A percentile compares a stretch with the other conserved stretches of the same genome.
Conservation (phyloP, 768 basidiomycete genomes). For the Hericium rajendrae region DNA sequence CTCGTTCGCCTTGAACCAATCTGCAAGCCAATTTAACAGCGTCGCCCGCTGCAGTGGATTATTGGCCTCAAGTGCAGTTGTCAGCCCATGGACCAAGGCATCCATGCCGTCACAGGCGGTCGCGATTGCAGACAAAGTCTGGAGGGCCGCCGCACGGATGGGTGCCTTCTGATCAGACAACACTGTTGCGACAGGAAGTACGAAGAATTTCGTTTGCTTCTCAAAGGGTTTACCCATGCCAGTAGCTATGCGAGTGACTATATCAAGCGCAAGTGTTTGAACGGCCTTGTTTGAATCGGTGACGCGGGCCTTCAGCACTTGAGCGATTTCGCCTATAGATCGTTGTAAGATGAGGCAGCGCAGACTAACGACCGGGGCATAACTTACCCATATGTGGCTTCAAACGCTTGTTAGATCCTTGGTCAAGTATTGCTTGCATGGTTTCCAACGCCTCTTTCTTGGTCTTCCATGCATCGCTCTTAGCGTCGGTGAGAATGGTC, state of each 20-base stretch:
- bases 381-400: slow-evolving; percentile 79
- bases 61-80: slow-evolving; percentile 69
- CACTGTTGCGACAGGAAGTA: slow-evolving; percentile 68
- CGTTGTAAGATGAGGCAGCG: background rate
- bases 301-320: slow-evolving; percentile 79
- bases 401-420: slow-evolving; percentile 84
- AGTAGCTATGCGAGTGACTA: slow-evolving; percentile 79
- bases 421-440: slow-evolving; percentile 76
- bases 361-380: background rate
- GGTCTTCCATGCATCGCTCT: slow-evolving; percentile 93
- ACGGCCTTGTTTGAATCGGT: slow-evolving; percentile 92
- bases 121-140: slow-evolving; percentile 75
- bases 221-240: slow-evolving; percentile 97
- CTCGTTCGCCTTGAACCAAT: slow-evolving; percentile 64
- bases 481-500: slow-evolving; percentile 70
- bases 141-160: slow-evolving; percentile 67
- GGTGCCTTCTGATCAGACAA: slow-evolving; percentile 90
- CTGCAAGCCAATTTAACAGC: slow-evolving; percentile 69
- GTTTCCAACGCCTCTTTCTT: slow-evolving; percentile 92
- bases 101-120: slow-evolving; percentile 81
- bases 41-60: slow-evolving; percentile 85
- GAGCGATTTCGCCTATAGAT: slow-evolving; percentile 74
- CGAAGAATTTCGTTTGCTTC: slow-evolving; percentile 72
- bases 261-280: slow-evolving; percentile 81
- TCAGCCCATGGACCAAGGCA: slow-evolving; percentile 66